phyloP scores from a whole-genome alignment of 176 grass and related monocot species.

The Rhynchospora tenuis region DNA sequence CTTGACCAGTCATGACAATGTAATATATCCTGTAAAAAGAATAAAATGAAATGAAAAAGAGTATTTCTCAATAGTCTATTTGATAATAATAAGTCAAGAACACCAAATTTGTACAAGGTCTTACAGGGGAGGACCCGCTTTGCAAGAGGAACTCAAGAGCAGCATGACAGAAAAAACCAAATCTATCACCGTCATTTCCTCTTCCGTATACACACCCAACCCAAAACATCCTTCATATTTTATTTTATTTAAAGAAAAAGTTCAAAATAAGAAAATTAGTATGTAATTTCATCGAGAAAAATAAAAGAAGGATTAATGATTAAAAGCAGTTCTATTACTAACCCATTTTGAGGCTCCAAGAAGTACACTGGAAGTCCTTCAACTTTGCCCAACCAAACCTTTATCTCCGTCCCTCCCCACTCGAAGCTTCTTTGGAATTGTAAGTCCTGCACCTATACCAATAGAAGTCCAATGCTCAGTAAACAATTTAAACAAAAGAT shows the following conservation, averaged over 20 bases:
- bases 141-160: slow-evolving; percentile 89
- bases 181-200: slow-evolving; percentile 71
- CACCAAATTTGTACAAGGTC: slow-evolving; percentile 21
- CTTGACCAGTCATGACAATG: slow-evolving; percentile 99
- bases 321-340: slow-evolving; percentile 12
- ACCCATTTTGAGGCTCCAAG: slow-evolving; percentile 97
- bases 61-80: neutral
- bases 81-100: neutral
- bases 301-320: neutral
- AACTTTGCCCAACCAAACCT: slow-evolving; percentile 91
- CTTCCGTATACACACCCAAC: slow-evolving; percentile 85
- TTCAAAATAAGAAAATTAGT: slow-evolving; percentile 9
- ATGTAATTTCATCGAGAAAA: neutral
- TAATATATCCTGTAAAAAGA: slow-evolving; percentile 74
- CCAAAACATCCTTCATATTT: slow-evolving; percentile 78
- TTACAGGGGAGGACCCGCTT: slow-evolving; percentile 64
- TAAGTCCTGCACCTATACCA: slow-evolving; percentile 70
- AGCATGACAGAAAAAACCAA: slow-evolving; percentile 89
- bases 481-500: neutral
- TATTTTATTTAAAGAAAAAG: slow-evolving; percentile 7
- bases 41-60: slow-evolving; percentile 1
- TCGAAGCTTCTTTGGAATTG: slow-evolving; percentile 53
- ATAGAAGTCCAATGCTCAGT: slow-evolving; percentile 20
- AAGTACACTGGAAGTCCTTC: slow-evolving; percentile 87
- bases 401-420: slow-evolving; percentile 73